Conservation (phyloP, 768 basidiomycete species). For the Clavaria fumosa region DNA sequence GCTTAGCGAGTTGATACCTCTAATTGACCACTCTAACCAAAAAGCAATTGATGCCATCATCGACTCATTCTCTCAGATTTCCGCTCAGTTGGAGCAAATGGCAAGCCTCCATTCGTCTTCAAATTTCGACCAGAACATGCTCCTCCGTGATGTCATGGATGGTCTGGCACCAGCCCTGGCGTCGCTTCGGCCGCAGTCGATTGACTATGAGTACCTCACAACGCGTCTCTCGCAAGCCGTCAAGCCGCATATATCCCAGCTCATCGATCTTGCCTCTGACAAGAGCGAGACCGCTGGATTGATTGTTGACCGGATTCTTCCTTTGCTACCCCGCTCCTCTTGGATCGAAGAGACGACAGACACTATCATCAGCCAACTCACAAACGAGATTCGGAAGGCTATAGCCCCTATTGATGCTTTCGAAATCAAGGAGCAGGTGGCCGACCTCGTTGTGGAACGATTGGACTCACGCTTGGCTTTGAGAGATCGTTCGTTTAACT, state of each 20-base stretch:
- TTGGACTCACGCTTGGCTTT: slow-evolving; percentile 69
- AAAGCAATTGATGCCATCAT: slow-evolving; percentile 45
- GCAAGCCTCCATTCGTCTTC: slow-evolving; percentile 30
- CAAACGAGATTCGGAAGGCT: slow-evolving; percentile 51
- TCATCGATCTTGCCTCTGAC: slow-evolving; percentile 79
- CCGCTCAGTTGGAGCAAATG: slow-evolving; percentile 41
- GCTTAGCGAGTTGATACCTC: slow-evolving; percentile 22
- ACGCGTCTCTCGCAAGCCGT: slow-evolving; percentile 66
- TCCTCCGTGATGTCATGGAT: slow-evolving; percentile 44
- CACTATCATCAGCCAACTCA: slow-evolving; percentile 41
- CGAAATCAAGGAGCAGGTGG: slow-evolving; percentile 80
- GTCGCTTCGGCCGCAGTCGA: slow-evolving; percentile 43
- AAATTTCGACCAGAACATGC: slow-evolving; percentile 40
- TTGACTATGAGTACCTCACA: slow-evolving; percentile 71
- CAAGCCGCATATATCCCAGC: slow-evolving; percentile 76
- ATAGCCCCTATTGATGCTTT: slow-evolving; percentile 70
- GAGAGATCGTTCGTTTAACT: slow-evolving; percentile 54
- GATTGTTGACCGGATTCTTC: slow-evolving; percentile 59
- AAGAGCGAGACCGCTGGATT: slow-evolving; percentile 77
- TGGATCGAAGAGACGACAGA: slow-evolving; percentile 38
- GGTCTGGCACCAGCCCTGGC: slow-evolving; percentile 46
- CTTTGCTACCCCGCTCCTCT: slow-evolving; percentile 35
- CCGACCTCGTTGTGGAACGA: slow-evolving; percentile 76
- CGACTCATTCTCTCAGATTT: slow-evolving; percentile 39
- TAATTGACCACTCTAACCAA: slow-evolving; percentile 43